These are phyloP conservation scores for Xeromyces bisporus DNA, from an alignment of 495 filamentous ascomycete species.

Conservation along the genomic window DNA sequence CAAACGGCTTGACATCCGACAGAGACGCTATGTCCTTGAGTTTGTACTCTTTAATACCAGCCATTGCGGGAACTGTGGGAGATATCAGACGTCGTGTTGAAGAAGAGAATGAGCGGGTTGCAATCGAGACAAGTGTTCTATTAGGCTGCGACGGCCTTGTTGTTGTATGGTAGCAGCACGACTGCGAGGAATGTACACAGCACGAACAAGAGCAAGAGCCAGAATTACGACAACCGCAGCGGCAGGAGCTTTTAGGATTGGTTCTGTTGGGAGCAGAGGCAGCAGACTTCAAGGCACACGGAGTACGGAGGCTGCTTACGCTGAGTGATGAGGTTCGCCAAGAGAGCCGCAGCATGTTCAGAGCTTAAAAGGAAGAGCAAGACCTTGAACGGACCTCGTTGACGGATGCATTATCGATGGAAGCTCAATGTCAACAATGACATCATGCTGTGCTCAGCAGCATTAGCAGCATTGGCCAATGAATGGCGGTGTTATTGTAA, in stretches of 20 bases:
- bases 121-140: neutral
- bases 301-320: no score
- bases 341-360: no score
- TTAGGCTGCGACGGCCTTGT: neutral
- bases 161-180: no score
- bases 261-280: slow-evolving; percentile 4
- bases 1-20: slow-evolving; percentile 46
- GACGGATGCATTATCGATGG: no score
- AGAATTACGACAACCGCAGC: slow-evolving; percentile 12
- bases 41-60: slow-evolving; percentile 51
- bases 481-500: no score
- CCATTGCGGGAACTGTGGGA: slow-evolving; percentile 23
- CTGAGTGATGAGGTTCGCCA: no score
- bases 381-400: no score
- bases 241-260: no score
- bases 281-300: slow-evolving; percentile 4
- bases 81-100: slow-evolving; percentile 3
- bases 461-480: no score
- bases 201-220: slow-evolving; percentile 10
- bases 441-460: no score
- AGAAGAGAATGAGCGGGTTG: neutral
- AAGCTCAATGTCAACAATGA: no score
- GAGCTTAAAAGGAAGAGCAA: no score
- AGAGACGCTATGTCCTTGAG: slow-evolving; percentile 63
- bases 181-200: slow-evolving; percentile 8